These are phyloP conservation scores for Colletotrichum kahawae DNA, from an alignment of 2,329 filamentous ascomycete genomes.

Conservation along the genomic window DNA sequence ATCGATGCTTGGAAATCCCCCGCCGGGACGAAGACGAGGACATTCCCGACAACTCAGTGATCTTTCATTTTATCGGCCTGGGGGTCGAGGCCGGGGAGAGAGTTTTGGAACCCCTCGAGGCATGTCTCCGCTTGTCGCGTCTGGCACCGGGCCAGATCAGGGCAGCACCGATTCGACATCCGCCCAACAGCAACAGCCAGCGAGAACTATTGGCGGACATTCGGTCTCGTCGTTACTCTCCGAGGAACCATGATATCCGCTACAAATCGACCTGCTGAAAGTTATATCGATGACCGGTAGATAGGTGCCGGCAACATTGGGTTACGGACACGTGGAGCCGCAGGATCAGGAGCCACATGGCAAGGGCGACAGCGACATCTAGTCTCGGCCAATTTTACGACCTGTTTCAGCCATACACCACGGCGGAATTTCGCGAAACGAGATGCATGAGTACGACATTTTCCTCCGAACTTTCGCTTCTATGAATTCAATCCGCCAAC, in stretches of 20 bases:
- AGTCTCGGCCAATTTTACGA: conserved; percentile 29
- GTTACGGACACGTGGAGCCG: conserved; percentile 29
- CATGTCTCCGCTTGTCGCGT: conserved; percentile 39
- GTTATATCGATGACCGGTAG: conserved; percentile 24
- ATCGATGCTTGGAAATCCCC: conserved; percentile 57
- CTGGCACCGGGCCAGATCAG: conserved; percentile 36
- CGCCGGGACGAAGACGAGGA: conserved; percentile 58
- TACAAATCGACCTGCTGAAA: background rate
- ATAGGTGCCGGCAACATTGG: background rate
- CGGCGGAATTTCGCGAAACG: conserved; percentile 15
- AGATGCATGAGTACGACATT: conserved; percentile 21
- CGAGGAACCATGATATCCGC: conserved; percentile 36
- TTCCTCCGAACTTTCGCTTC: conserved; percentile 11
- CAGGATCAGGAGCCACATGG: conserved; percentile 35
- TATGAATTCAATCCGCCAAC: background rate
- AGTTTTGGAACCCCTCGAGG: conserved; percentile 37
- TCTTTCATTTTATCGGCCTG: conserved; percentile 54
- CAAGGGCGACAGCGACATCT: conserved; percentile 27
- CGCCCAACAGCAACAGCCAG: conserved; percentile 26
- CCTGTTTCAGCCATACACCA: conserved; percentile 31
- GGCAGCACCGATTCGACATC: conserved; percentile 8
- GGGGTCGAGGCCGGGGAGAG: conserved; percentile 41
- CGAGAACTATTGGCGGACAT: conserved; percentile 30
- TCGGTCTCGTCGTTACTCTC: conserved; percentile 50
- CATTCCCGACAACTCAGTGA: conserved; percentile 72